Base-by-base conservation (phyloP, 164 flowering plant genomes). In the Cinnamomum micranthum region DNA sequence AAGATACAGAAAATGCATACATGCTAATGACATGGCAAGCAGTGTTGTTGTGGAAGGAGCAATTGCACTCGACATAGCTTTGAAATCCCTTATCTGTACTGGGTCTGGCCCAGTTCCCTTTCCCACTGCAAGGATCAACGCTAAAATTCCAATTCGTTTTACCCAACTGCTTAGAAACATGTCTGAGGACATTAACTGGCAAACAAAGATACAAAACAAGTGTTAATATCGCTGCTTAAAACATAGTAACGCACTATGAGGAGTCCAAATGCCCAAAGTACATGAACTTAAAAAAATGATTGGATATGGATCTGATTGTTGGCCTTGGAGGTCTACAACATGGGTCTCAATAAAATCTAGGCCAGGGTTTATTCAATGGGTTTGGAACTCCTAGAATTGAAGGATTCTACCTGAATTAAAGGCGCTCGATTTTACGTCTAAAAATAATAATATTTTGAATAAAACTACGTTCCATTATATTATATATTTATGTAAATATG, bases 151-250 rank as follows among this genome's bases (percentile, higher is more conserved):
- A 92, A 7, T 87, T 90, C 15, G 15, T 85, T 81, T 87, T 90
- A 77, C 91, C 93, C 79, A 92, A 63, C 62, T 73, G 82, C 51
- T 55, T 77, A 51, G 74, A 90, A 17, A 92, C 88, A 70, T 77
- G 82, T 71, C 62, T 83, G 81, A 92, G 77, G 22, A 85, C 91
- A 64, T 80, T 77, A 86, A 88, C 97, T 92, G 89, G 88, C 69
- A 60, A 60, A 60, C 1, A 60, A 20, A 60, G 23, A 60, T 4
- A 17, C 4, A 59, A 3, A 17, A 41, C 47, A 35, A 35, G 47
- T 41, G 47, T 41, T 7, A 41, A 41, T 6, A 41, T 41, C 11
- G 11, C 47, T 9, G 10, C 47, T 41, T 41, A 41, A 41, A 41
- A 41, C 11, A 31, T 31, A 31, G 35, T 31, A 31, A 31, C 47